phyloP scores from a whole-genome alignment of 495 filamentous ascomycete species.

The Xylaria sp. region DNA sequence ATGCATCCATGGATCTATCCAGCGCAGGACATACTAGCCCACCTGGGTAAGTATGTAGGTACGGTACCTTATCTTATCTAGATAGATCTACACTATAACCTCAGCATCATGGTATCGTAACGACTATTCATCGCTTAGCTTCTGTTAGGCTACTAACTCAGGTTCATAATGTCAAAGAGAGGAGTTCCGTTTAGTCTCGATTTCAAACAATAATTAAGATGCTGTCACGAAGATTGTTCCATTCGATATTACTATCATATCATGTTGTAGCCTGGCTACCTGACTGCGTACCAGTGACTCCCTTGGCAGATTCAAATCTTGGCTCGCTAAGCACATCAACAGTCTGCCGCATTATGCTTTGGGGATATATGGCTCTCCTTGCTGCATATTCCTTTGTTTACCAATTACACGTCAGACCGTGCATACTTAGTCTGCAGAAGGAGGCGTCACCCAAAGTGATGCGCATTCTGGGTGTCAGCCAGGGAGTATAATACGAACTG shows the following conservation, averaged over 20 bases:
- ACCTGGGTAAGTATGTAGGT: too few relatives aligned
- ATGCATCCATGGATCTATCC: too few relatives aligned
- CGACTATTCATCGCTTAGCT: background rate
- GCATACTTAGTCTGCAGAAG: background rate
- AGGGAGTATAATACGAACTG: background rate
- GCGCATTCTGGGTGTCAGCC: background rate
- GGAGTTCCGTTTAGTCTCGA: background rate
- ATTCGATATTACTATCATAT: background rate
- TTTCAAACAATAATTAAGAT: background rate
- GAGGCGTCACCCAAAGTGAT: background rate
- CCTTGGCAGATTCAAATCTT: background rate
- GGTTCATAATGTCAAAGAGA: too few relatives aligned
- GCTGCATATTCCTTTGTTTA: background rate
- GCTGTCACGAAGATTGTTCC: background rate
- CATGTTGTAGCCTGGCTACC: background rate
- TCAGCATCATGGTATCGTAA: too few relatives aligned
- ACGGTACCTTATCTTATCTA: background rate
- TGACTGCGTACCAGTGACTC: background rate
- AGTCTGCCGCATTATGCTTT: background rate
- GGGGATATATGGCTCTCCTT: background rate
- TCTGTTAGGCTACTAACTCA: background rate
- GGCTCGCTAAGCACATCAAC: background rate
- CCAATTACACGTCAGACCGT: background rate
- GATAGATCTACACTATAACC: too few relatives aligned
- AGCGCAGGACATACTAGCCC: too few relatives aligned